Evolutionary conservation across 305 asterid species (phyloP), one percentile per base, ranked within the genome.

Genomic region (Fraxinus floribunda): DNA sequence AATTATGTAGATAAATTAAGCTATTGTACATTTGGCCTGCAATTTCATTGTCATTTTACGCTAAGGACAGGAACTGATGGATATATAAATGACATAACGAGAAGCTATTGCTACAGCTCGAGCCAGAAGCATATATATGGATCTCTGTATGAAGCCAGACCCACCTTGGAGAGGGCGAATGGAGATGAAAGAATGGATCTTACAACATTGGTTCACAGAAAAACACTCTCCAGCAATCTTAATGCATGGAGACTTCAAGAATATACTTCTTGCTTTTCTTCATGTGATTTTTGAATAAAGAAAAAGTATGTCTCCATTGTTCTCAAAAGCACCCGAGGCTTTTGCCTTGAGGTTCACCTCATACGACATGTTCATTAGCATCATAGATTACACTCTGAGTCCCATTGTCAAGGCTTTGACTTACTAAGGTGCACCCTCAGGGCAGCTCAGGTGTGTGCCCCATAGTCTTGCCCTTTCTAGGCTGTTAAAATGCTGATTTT

Each of bases 11-110:
- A 76, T 39, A 18, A 74, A 24, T 44, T 60, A 57, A 86, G 79
- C 76, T 60, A 77, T 36, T 29, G 60, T n/a, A 79, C 73, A 41
- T 24, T 68, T 70, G 78, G 20, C 36, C 35, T 76, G 13, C 68
- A 79, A 80, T 85, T 77, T 80, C 46, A 41, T 34, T 52, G 79
- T 39, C 13, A 72, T 77, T 76, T 72, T 64, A 66, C 62, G 22
- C 64, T 81, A 29, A 84, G 80, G 77, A 78, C 15, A 73, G 75
- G 66, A 82, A 66, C 76, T 16, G 75, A 79, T 82, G 46, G 66
- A 16, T 77, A 44, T 76, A 78, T 70, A 46, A 79, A 78, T 60
- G 78, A 78, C 76, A 30, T 70, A 70, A 68, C 18, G 20, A 68
- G 39, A 70, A 32, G 76, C 76, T 70, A 32, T 24, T 24, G 72